Evolutionary conservation across 1,284 basidiomycete species (phyloP).

Genomic region (Porphyrellus sp.): DNA sequence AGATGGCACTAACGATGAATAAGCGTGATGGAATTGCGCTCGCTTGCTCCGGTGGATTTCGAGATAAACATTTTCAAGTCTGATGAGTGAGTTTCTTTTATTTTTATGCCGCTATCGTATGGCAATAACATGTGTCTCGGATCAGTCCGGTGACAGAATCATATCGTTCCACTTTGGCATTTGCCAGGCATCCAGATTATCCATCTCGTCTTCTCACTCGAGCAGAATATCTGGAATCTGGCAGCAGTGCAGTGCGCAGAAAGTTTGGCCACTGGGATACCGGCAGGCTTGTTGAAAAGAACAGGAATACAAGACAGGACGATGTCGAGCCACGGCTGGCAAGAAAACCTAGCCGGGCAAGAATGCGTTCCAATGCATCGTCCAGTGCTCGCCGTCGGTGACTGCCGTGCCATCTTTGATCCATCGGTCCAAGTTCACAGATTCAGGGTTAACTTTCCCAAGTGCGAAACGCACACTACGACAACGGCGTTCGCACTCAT

Average conservation of each 20-base stretch:
- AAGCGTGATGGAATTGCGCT: conserved; percentile 67
- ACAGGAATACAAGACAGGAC: conserved; percentile 18
- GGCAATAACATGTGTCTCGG: conserved; percentile 13
- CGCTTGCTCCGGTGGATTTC: conserved; percentile 76
- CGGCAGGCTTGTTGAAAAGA: conserved; percentile 25
- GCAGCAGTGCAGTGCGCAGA: conserved; percentile 67
- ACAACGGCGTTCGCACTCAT: background rate
- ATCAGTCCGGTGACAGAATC: conserved; percentile 71
- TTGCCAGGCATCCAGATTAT: conserved; percentile 56
- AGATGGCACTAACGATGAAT: conserved; percentile 14
- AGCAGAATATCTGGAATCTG: conserved; percentile 79
- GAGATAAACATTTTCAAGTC: conserved; percentile 72
- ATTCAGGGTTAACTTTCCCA: conserved; percentile 23
- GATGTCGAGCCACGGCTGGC: conserved; percentile 28
- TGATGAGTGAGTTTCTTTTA: conserved; percentile 57
- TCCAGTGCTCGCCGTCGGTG: conserved; percentile 30
- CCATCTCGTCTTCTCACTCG: conserved; percentile 59
- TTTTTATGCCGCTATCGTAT: conserved; percentile 1
- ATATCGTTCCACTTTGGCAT: conserved; percentile 63
- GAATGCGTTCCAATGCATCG: conserved; percentile 23
- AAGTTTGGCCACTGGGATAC: conserved; percentile 57
- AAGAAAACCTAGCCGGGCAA: conserved; percentile 31
- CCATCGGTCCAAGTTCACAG: conserved; percentile 9
- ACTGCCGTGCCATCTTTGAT: conserved; percentile 13
- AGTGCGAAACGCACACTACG: conserved; percentile 7